Evolutionary conservation across 179 eudicot genomes (phyloP), one percentile per base, ranked within the genome.

Genomic region (Monotropa hypopitys): DNA sequence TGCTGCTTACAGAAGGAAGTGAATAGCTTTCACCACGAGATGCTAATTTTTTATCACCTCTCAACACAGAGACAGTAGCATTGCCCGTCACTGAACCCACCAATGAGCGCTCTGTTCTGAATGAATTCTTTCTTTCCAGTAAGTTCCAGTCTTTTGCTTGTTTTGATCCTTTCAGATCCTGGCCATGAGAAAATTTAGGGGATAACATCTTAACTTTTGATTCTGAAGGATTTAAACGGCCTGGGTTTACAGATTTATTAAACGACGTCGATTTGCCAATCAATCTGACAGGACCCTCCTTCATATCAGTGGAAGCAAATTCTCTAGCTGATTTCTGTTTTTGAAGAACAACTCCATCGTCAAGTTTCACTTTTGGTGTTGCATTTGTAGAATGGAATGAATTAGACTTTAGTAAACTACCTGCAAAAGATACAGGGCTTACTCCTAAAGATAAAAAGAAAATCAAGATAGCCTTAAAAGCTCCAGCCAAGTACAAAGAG

Each of bases 201-300:
- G 97, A 90, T 66, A 91, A 81, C 97, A 91, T 89, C 86, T 94
- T 90, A 50, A 88, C 94, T 86, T 90, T 90, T 35, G 94, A 88
- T 77, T 91, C 97, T 68, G 70, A 76, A 18, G 78, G 62, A 81
- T 69, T 84, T 69, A 84, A 76, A 54, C 89, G 91, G 75, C 90
- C 80, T 40, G 86, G 77, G 74, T 26, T 78, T 46, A 83, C 83
- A 78, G 83, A 76, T 86, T 83, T 93, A 56, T 83, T 93, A 56
- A 91, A 94, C 68, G 97, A 90, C 88, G 77, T 72, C 74, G 97
- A 94, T 88, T 90, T 92, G 73, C 90, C 83, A 1, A 89, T 81
- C 38, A 81, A 68, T 83, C 84, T 85, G 75, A 76, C 83, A 54
- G 72, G 63, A 33, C 89, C 91, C 54, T 90, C 97, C 75, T 86